A percentile compares a stretch with the other conserved stretches of the same genome.
Evolutionary conservation across 768 basidiomycete species (phyloP).

Genomic region (Termitomyces eurrhizus): DNA sequence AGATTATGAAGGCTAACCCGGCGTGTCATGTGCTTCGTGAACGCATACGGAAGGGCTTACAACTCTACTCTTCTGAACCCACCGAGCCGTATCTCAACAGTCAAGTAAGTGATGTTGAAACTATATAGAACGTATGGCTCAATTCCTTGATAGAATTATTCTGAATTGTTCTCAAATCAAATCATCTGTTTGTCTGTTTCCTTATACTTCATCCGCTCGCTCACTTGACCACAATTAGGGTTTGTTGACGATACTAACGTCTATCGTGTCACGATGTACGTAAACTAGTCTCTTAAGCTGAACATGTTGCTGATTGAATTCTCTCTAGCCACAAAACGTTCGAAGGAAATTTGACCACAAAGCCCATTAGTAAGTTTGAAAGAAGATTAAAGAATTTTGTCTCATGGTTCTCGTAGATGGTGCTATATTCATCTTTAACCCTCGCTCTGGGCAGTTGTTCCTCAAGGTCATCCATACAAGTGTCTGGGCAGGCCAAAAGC

Average conservation of each 20-base stretch:
- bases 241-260: constrained; percentile 99
- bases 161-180: constrained; percentile 95
- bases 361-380: constrained; percentile 81
- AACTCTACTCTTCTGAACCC: constrained; percentile 97
- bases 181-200: constrained; percentile 69
- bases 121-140: not conserved
- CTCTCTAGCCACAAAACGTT: constrained; percentile 89
- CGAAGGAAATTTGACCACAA: constrained; percentile 99
- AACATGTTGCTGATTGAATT: not conserved
- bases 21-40: constrained; percentile 96
- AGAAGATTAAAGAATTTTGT: not conserved
- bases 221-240: constrained; percentile 40
- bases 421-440: constrained; percentile 99
- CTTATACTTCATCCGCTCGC: not conserved
- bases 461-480: constrained; percentile 99
- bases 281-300: not conserved
- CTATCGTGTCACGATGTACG: constrained; percentile 93
- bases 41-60: constrained; percentile 97
- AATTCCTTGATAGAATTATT: constrained; percentile 62
- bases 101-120: constrained; percentile 42
- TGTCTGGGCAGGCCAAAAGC: constrained; percentile 99
- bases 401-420: constrained; percentile 50
- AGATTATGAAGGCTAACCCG: constrained; percentile 99
- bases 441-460: constrained; percentile 96
- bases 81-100: constrained; percentile 99